These are phyloP conservation scores for Parsonsia alboflavescens DNA, from an alignment of 257 asterid species.

Conservation along the genomic window DNA sequence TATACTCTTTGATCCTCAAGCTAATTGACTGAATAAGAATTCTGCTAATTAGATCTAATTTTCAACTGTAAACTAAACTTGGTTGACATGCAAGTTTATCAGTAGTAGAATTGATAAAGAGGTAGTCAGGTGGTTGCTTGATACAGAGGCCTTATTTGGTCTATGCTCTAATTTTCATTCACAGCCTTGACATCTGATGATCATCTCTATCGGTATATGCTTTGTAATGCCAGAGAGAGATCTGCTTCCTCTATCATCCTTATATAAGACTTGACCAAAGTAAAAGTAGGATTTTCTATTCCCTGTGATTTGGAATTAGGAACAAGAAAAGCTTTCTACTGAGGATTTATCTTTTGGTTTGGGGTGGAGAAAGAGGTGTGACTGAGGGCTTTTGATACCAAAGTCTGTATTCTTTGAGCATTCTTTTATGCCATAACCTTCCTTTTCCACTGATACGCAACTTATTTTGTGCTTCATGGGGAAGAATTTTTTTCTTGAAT, in stretches of 20 bases:
- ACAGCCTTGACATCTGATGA: conserved; percentile 8
- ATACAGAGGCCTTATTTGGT: not conserved
- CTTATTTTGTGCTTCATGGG: too few species aligned
- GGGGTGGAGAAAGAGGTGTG: too few species aligned
- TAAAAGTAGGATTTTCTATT: too few species aligned
- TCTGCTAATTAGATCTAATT: not conserved
- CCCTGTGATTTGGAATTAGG: not conserved
- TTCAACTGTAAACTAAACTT: not conserved
- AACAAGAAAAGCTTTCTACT: not conserved
- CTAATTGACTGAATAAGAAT: not conserved
- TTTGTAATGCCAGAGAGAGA: not conserved
- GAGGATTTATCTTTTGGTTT: not conserved
- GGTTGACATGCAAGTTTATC: not conserved
- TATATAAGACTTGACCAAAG: not conserved
- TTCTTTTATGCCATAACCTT: too few species aligned
- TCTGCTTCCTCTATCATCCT: not conserved
- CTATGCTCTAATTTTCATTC: not conserved
- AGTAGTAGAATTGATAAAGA: not conserved
- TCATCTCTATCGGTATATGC: not conserved
- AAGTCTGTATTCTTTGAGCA: not conserved
- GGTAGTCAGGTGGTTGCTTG: not conserved
- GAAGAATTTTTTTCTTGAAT: too few species aligned
- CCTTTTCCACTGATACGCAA: too few species aligned
- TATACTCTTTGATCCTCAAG: not conserved
- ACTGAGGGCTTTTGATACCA: not conserved